phyloP scores from a whole-genome alignment of 2,329 filamentous ascomycete species.

The Alternaria conjuncta region DNA sequence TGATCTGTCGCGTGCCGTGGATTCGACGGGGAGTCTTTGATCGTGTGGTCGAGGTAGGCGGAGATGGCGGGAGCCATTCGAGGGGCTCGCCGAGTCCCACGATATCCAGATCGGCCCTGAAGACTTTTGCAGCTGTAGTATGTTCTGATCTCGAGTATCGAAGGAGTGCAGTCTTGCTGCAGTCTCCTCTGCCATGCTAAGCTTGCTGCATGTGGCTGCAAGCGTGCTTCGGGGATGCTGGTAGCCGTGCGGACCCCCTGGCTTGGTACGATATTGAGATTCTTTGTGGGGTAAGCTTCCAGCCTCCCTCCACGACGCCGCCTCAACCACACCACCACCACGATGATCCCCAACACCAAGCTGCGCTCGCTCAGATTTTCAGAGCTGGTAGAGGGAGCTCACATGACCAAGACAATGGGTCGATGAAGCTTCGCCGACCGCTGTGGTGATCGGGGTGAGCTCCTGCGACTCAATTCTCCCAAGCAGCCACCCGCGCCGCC shows the following conservation, averaged over 20 bases:
- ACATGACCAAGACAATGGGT: neutral
- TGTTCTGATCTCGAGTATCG: neutral
- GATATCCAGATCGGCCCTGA: neutral
- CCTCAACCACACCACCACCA: conserved; percentile 10
- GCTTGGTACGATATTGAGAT: neutral
- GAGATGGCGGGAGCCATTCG: neutral
- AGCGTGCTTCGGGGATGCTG: conserved; percentile 1
- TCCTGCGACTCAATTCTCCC: neutral
- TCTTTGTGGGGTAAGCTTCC: conserved; percentile 15
- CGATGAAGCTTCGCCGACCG: neutral
- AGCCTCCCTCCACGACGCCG: conserved; percentile 1
- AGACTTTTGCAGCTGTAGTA: neutral
- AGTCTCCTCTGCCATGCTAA: neutral
- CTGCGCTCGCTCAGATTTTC: neutral
- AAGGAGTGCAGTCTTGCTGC: neutral
- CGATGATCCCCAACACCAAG: neutral
- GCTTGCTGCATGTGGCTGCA: neutral
- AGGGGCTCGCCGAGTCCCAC: conserved; percentile 3
- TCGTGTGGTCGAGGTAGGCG: conserved; percentile 8
- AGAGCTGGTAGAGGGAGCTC: neutral
- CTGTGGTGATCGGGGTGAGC: neutral
- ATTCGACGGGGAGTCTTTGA: conserved; percentile 2
- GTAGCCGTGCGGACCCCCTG: conserved; percentile 1
- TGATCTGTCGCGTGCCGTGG: conserved; percentile 5
- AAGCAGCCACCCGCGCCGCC: neutral